Percentiles rank a stretch among this genome's conserved stretches.
phyloP scores from a whole-genome alignment of 75 land plant species.

The Picea glauca region DNA sequence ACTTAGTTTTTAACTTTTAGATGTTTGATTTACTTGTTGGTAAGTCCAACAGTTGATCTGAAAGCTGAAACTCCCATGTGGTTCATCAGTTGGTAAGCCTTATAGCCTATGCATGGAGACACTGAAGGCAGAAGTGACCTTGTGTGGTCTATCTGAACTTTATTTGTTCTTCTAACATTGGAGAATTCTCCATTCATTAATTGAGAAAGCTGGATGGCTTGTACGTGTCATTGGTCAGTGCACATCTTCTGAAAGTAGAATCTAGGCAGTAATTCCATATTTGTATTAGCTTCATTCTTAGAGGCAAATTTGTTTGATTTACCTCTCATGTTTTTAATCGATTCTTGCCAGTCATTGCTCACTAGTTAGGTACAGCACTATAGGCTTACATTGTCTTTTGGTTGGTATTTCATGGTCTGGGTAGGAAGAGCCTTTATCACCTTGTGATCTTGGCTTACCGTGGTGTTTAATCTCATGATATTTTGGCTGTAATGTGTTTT shows the following conservation, averaged over 20 bases:
- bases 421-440: not conserved
- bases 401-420: not conserved
- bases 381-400: not conserved
- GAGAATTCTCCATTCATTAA: not conserved
- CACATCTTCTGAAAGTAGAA: not conserved
- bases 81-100: not conserved
- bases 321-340: not conserved
- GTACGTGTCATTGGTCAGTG: not conserved
- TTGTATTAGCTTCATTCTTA: not conserved
- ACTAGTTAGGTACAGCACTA: not conserved
- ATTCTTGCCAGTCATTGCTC: not conserved
- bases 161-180: too few species aligned
- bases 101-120: not conserved
- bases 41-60: not conserved
- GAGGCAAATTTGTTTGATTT: too few species aligned
- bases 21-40: not conserved
- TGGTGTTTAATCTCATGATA: not conserved
- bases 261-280: not conserved
- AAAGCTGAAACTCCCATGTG: not conserved
- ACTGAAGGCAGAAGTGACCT: not conserved
- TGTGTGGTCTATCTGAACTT: too few species aligned
- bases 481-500: not conserved
- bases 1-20: not conserved
- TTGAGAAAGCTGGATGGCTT: not conserved
- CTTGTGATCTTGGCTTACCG: not conserved